These are phyloP conservation scores for Trypanosoma lewisi DNA, from an alignment of 208 protist genomes.

Conservation along the genomic window DNA sequence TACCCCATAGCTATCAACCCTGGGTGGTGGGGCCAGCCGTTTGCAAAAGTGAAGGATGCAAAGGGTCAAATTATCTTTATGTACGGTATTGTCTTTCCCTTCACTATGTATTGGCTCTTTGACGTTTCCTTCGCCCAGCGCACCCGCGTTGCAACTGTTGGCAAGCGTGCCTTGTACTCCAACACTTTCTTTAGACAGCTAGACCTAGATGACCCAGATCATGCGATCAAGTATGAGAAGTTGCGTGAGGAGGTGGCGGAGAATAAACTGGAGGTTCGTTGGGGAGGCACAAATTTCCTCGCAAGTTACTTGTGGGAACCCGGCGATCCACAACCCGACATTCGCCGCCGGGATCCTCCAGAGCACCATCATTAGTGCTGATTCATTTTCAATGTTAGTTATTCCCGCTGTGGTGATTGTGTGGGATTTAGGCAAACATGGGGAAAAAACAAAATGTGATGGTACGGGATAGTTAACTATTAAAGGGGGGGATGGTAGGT, in stretches of 20 bases:
- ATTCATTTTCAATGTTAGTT: neutral
- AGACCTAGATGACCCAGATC: constrained; percentile 87
- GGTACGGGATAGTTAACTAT: neutral
- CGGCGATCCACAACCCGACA: constrained; percentile 83
- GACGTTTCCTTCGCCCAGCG: constrained; percentile 74
- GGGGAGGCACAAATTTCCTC: constrained; percentile 87
- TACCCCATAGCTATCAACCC: constrained; percentile 88
- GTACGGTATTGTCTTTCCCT: constrained; percentile 66
- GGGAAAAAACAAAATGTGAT: neutral
- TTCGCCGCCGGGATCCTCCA: constrained; percentile 74
- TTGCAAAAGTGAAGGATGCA: constrained; percentile 83
- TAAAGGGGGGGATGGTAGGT: neutral
- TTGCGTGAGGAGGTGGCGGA: constrained; percentile 79
- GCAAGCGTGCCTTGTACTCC: constrained; percentile 72
- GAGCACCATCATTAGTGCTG: constrained; percentile 17
- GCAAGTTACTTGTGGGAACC: constrained; percentile 90
- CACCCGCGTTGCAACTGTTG: constrained; percentile 64
- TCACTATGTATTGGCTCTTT: constrained; percentile 76
- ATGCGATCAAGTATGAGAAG: constrained; percentile 85
- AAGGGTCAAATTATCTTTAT: constrained; percentile 67
- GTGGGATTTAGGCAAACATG: neutral
- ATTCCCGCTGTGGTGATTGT: neutral
- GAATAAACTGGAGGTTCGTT: constrained; percentile 85
- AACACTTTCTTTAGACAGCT: constrained; percentile 82
- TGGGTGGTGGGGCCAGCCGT: constrained; percentile 87